Evolutionary conservation across 1,284 basidiomycete species (phyloP).

Genomic region (Puccinia triticina): DNA sequence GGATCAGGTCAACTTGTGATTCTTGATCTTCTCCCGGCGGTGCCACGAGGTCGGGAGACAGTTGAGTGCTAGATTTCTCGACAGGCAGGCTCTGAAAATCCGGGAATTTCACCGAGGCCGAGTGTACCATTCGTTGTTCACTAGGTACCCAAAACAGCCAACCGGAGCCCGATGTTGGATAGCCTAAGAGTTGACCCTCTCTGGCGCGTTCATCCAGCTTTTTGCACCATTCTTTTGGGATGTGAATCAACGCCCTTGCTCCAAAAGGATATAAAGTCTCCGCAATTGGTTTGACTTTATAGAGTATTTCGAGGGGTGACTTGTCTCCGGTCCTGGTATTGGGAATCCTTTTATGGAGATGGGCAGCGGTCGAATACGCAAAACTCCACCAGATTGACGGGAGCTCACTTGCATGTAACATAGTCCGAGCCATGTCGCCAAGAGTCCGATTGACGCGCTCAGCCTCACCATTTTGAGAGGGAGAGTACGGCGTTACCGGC

Average conservation of each 20-base stretch:
- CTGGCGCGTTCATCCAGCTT: background rate
- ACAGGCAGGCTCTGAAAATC: background rate
- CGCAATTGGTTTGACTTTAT: background rate
- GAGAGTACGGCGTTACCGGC: background rate
- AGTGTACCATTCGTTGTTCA: background rate
- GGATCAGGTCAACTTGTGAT: too few species aligned
- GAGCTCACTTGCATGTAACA: background rate
- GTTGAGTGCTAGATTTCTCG: too few species aligned
- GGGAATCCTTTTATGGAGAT: background rate
- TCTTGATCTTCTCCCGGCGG: too few species aligned
- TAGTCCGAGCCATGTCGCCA: constrained; percentile 2
- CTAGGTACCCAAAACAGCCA: background rate
- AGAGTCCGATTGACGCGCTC: background rate
- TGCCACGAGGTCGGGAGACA: too few species aligned
- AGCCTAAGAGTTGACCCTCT: background rate
- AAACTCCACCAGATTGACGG: background rate
- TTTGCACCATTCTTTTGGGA: background rate
- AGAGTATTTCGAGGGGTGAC: background rate
- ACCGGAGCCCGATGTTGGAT: background rate
- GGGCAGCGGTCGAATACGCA: background rate
- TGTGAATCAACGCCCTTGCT: background rate
- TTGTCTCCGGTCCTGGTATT: background rate
- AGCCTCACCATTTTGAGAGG: constrained; percentile 11
- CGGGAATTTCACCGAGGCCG: background rate
- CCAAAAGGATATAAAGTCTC: background rate